These are phyloP conservation scores for Populus simonii DNA, from an alignment of 345 rosid genomes.

Conservation along the genomic window DNA sequence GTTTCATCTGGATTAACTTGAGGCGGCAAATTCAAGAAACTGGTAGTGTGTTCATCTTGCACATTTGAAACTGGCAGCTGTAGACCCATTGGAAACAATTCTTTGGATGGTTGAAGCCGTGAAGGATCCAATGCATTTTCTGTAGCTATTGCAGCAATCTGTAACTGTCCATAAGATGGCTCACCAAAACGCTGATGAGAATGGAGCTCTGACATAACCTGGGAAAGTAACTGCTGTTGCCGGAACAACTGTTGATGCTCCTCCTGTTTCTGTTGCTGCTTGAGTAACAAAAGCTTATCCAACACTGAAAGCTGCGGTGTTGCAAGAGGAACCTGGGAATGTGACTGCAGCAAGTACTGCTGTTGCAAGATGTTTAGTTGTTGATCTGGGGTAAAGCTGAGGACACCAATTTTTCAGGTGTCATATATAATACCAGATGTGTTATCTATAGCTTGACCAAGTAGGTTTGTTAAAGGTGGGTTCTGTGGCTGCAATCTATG, in stretches of 20 bases:
- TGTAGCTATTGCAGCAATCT: conserved; percentile 41
- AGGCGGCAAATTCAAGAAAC: conserved; percentile 40
- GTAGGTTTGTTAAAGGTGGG: conserved; percentile 54
- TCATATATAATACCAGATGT: conserved; percentile 44
- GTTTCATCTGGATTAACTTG: conserved; percentile 37
- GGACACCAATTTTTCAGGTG: conserved; percentile 51
- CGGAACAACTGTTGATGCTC: conserved; percentile 78
- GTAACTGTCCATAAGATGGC: conserved; percentile 51
- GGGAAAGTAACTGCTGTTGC: conserved; percentile 78
- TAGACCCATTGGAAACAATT: conserved; percentile 45
- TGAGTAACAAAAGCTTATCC: conserved; percentile 64
- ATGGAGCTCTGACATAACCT: conserved; percentile 67
- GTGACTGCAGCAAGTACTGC: conserved; percentile 69
- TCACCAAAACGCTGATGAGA: conserved; percentile 51
- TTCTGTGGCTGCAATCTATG: conserved; percentile 55
- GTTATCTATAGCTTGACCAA: conserved; percentile 64
- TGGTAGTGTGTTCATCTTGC: conserved; percentile 40
- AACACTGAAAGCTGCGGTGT: conserved; percentile 64
- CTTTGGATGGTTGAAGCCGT: conserved; percentile 50
- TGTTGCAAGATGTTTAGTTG: conserved; percentile 76
- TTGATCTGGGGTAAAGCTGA: conserved; percentile 69
- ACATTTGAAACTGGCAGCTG: conserved; percentile 47
- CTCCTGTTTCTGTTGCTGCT: conserved; percentile 77
- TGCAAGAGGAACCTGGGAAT: conserved; percentile 56
- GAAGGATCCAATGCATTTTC: conserved; percentile 51